These are phyloP conservation scores for Pulveroboletus ravenelii DNA, from an alignment of 768 basidiomycete species.

Conservation along the genomic window DNA sequence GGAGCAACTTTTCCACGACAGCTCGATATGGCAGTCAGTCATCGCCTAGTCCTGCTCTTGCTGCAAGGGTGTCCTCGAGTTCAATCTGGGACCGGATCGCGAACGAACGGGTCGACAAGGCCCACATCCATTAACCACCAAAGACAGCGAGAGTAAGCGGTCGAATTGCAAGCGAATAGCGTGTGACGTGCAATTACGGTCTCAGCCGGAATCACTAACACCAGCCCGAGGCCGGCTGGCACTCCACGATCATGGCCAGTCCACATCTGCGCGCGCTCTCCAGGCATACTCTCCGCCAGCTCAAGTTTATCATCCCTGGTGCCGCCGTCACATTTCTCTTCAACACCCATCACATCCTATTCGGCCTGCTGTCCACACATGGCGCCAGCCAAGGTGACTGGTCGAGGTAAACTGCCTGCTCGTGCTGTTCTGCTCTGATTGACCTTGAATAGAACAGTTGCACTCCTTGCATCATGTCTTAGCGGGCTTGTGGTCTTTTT, in stretches of 20 bases:
- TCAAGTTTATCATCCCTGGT: slow-evolving; percentile 76
- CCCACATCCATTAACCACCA: neutral
- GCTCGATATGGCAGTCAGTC: slow-evolving; percentile 13
- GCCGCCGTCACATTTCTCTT: slow-evolving; percentile 58
- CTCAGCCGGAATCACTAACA: slow-evolving; percentile 1
- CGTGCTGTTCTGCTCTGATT: neutral
- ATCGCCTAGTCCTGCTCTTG: neutral
- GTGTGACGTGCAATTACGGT: slow-evolving; percentile 9
- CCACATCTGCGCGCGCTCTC: slow-evolving; percentile 24
- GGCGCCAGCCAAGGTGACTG: slow-evolving; percentile 39
- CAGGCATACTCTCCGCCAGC: slow-evolving; percentile 57
- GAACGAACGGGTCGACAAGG: neutral
- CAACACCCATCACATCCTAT: slow-evolving; percentile 49
- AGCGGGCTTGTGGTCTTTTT: slow-evolving; percentile 58
- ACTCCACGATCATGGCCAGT: slow-evolving; percentile 16
- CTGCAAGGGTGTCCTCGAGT: too few species aligned
- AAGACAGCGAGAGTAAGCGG: neutral
- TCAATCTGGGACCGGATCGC: neutral
- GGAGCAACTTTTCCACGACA: neutral
- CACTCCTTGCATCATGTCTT: slow-evolving; percentile 49
- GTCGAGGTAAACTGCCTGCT: slow-evolving; percentile 41
- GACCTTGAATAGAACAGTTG: slow-evolving; percentile 42
- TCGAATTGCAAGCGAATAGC: slow-evolving; percentile 1
- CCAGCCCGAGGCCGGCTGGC: too few species aligned
- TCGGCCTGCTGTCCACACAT: slow-evolving; percentile 31